phyloP scores from a whole-genome alignment of 1,284 basidiomycete species.

The Coniophora puteana region DNA sequence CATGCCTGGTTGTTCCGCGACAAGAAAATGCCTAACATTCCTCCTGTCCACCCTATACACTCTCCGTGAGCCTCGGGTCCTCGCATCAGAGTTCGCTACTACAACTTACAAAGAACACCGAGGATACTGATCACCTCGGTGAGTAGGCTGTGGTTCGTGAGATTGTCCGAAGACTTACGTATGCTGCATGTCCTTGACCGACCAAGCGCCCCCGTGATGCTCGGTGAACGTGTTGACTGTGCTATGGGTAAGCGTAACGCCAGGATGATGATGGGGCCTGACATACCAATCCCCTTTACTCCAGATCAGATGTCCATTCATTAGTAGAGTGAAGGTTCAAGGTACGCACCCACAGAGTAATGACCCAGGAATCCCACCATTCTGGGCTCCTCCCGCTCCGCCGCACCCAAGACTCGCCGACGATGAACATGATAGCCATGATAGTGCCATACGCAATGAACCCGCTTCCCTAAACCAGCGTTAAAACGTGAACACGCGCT shows the following conservation, averaged over 20 bases:
- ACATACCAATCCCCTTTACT: conserved; percentile 57
- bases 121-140: conserved; percentile 28
- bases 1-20: conserved; percentile 74
- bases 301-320: conserved; percentile 3
- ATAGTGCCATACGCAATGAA: conserved; percentile 88
- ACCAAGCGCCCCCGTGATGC: conserved; percentile 79
- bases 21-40: conserved; percentile 84
- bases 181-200: conserved; percentile 93
- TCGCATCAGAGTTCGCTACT: neutral
- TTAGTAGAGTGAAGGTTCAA: neutral
- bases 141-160: neutral
- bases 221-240: conserved; percentile 93
- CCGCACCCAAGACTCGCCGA: conserved; percentile 82
- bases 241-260: conserved; percentile 18
- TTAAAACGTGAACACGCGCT: neutral
- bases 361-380: conserved; percentile 89
- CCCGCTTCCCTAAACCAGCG: conserved; percentile 53
- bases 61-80: conserved; percentile 4
- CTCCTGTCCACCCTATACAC: conserved; percentile 83
- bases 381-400: conserved; percentile 76
- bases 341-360: conserved; percentile 77
- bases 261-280: too few species aligned
- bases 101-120: conserved; percentile 37
- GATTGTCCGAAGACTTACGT: conserved; percentile 48
- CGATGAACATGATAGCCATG: conserved; percentile 79